These are phyloP conservation scores for Diaporthe destruens DNA, from an alignment of 2,329 filamentous ascomycete species.

Conservation along the genomic window DNA sequence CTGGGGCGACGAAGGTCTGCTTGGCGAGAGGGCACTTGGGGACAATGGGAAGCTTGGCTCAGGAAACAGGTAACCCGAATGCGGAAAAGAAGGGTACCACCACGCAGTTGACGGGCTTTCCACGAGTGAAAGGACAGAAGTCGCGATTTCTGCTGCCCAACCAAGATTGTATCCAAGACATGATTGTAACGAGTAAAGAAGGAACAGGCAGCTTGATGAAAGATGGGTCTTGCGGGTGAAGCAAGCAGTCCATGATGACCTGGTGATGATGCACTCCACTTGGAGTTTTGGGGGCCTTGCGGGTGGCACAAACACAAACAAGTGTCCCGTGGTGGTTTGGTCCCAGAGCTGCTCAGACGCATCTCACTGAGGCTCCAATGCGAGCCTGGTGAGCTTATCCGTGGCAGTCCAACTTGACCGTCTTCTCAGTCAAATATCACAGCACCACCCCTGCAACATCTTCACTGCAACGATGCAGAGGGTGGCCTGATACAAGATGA, in stretches of 20 bases:
- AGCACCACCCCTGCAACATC: background rate
- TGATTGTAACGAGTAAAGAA: no score
- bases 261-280: constrained; percentile 3
- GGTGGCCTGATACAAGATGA: background rate
- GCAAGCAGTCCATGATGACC: background rate
- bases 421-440: background rate
- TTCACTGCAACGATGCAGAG: background rate
- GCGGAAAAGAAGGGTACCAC: constrained; percentile 7
- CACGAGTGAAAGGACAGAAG: background rate
- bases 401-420: background rate
- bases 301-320: background rate
- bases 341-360: background rate
- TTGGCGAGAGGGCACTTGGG: background rate
- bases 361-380: background rate
- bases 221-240: background rate
- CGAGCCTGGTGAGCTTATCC: background rate
- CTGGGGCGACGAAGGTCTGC: background rate
- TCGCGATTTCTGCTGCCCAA: background rate
- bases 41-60: constrained; percentile 17
- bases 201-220: no score
- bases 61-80: background rate
- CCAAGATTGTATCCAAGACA: background rate
- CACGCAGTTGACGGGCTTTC: background rate
- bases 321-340: no score
- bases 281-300: background rate